A percentile compares a stretch with the other conserved stretches of the same genome.
These are phyloP conservation scores for Cicer pinnatifidum DNA, from an alignment of 306 rosid genomes.

Conservation along the genomic window DNA sequence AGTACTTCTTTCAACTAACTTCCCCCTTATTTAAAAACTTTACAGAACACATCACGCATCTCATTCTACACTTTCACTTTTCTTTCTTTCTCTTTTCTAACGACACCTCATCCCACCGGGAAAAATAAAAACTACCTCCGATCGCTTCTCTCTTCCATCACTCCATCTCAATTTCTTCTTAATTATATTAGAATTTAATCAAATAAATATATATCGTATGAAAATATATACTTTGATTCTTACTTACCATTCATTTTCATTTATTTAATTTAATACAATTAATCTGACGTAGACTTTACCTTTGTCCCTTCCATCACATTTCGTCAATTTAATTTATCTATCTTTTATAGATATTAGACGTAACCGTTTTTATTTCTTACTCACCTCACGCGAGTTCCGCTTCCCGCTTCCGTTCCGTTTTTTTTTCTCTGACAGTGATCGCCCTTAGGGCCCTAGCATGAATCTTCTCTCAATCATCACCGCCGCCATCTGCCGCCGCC, in stretches of 20 bases:
- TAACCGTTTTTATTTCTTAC: slow-evolving; percentile 50
- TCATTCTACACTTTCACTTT: slow-evolving; percentile 27
- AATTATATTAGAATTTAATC: background rate
- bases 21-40: slow-evolving; percentile 46
- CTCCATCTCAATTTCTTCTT: slow-evolving; percentile 14
- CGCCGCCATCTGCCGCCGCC: slow-evolving; percentile 38
- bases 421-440: slow-evolving; percentile 11
- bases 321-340: background rate
- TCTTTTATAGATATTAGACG: slow-evolving; percentile 13
- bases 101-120: slow-evolving; percentile 47
- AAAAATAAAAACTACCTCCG: background rate
- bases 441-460: slow-evolving; percentile 38
- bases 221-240: background rate
- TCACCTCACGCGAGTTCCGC: slow-evolving; percentile 41
- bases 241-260: slow-evolving; percentile 4
- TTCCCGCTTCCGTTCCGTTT: slow-evolving; percentile 35
- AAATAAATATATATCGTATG: background rate
- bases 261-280: slow-evolving; percentile 1
- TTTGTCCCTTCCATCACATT: slow-evolving; percentile 31
- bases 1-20: slow-evolving; percentile 49
- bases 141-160: slow-evolving; percentile 18
- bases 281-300: slow-evolving; percentile 31
- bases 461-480: slow-evolving; percentile 39
- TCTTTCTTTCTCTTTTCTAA: background rate
- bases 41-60: background rate